Evolutionary conservation across 2,329 filamentous ascomycete species (phyloP).

Genomic region (Clonostachys sp.): DNA sequence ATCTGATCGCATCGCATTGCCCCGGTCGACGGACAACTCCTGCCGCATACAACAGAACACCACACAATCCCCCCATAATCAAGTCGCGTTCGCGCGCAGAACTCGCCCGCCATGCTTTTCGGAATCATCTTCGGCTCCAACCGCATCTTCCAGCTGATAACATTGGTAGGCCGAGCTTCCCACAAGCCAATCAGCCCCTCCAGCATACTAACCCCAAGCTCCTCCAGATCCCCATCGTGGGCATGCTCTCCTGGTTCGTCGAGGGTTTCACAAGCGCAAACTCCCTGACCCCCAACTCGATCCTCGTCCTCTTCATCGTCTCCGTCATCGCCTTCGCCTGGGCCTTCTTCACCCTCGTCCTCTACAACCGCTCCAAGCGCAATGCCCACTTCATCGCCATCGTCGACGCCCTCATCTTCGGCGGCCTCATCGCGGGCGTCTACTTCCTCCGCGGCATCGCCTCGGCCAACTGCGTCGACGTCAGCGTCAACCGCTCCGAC

Average conservation of each 20-base stretch:
- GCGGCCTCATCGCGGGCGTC: slow-evolving; percentile 59
- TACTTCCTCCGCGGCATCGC: slow-evolving; percentile 56
- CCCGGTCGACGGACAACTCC: too few species aligned
- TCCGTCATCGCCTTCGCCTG: slow-evolving; percentile 59
- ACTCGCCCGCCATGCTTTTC: slow-evolving; percentile 49
- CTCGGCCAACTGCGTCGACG: slow-evolving; percentile 61
- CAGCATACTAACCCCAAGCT: not conserved
- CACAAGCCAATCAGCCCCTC: not conserved
- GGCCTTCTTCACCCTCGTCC: slow-evolving; percentile 61
- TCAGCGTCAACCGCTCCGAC: slow-evolving; percentile 45
- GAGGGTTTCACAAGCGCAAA: slow-evolving; percentile 53
- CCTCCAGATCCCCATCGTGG: slow-evolving; percentile 56
- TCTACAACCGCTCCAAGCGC: slow-evolving; percentile 56
- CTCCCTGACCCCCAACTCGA: slow-evolving; percentile 54
- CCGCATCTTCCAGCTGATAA: slow-evolving; percentile 58
- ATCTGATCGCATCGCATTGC: too few species aligned
- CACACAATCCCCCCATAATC: not conserved
- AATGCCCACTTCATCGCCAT: slow-evolving; percentile 59
- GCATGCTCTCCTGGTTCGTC: slow-evolving; percentile 65
- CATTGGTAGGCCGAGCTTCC: slow-evolving; percentile 42
- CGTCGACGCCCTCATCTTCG: slow-evolving; percentile 57
- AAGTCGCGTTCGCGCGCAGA: slow-evolving; percentile 1
- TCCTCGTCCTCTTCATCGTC: slow-evolving; percentile 65
- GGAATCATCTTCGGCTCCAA: slow-evolving; percentile 59
- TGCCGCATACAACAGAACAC: not conserved